Conservation (phyloP, 768 basidiomycete species). For the Auriculariales sp. region DNA sequence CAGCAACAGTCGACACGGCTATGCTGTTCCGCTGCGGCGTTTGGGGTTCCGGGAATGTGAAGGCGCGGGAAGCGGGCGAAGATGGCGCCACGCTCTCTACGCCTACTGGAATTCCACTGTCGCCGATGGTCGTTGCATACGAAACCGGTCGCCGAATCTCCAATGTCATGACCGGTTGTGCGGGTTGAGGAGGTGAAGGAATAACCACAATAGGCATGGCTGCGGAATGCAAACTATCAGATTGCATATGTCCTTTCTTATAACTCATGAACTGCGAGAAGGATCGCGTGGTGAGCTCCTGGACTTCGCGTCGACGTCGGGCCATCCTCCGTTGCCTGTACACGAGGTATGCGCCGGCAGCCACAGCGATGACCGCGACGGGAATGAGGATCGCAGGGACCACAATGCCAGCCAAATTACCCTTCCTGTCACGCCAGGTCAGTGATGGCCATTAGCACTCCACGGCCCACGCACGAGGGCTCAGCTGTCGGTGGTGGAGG, state of each 20-base stretch:
- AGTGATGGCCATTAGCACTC: too few relatives aligned
- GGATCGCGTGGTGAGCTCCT: background rate
- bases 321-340: background rate
- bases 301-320: background rate
- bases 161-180: background rate
- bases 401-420: too few relatives aligned
- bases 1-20: background rate
- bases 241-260: too few relatives aligned
- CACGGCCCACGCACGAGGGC: too few relatives aligned
- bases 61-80: background rate
- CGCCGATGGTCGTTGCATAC: background rate
- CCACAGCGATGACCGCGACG: background rate
- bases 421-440: too few relatives aligned
- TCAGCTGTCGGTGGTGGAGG: too few relatives aligned
- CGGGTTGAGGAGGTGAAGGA: background rate
- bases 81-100: background rate
- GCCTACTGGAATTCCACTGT: background rate
- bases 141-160: background rate
- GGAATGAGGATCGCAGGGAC: background rate
- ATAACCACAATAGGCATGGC: background rate
- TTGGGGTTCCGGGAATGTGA: background rate
- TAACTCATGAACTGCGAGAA: background rate
- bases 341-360: background rate
- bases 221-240: too few relatives aligned
- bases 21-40: background rate